Evolutionary conservation across 2,329 filamentous ascomycete species (phyloP).

Genomic region (Botrytis cinerea): DNA sequence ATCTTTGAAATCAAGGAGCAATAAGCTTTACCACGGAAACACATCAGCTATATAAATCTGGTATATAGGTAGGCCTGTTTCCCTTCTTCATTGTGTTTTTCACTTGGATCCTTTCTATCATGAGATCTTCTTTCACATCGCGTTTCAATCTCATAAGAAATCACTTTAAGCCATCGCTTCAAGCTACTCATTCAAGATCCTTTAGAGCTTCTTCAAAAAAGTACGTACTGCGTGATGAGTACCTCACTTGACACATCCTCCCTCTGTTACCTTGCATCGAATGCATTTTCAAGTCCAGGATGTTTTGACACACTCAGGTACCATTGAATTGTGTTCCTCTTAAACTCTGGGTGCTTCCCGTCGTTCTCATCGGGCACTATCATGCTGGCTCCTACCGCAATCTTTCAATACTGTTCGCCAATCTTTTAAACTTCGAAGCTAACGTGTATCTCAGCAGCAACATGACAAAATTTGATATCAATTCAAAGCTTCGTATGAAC

Average conservation of each 20-base stretch:
- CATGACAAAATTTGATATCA: conserved; percentile 50
- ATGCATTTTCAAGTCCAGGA: background rate
- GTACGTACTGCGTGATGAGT: conserved; percentile 12
- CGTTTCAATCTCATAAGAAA: conserved; percentile 12
- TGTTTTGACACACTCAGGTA: conserved; percentile 12
- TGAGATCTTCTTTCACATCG: conserved; percentile 8
- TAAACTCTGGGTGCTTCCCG: background rate
- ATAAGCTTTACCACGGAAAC: background rate
- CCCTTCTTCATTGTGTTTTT: background rate
- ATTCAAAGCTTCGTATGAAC: conserved; percentile 50
- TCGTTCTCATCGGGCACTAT: background rate
- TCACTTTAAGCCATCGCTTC: background rate
- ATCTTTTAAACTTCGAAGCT: background rate
- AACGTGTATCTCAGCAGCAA: conserved; percentile 20
- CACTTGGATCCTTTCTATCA: background rate
- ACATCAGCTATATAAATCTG: background rate
- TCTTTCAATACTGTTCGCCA: background rate
- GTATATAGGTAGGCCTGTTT: background rate
- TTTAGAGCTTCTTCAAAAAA: background rate
- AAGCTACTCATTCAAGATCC: background rate
- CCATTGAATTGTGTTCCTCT: background rate
- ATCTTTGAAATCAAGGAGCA: background rate
- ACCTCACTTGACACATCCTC: background rate
- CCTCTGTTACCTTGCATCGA: background rate
- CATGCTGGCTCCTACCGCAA: no score